Conservation (phyloP, 148 eudicot genomes). For the Heliosperma pusillum region DNA sequence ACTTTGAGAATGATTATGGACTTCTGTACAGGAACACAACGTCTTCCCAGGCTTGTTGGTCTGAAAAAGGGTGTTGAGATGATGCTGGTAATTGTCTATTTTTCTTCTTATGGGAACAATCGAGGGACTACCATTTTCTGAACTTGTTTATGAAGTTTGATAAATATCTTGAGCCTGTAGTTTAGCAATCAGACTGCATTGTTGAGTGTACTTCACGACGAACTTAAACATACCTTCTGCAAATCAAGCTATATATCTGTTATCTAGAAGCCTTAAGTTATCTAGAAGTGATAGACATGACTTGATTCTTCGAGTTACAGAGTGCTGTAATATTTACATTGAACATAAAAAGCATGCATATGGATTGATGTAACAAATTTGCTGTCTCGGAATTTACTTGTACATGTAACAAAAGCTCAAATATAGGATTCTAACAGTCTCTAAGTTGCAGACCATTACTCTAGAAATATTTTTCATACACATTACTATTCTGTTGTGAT, state of each 20-base stretch:
- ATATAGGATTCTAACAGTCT: neutral
- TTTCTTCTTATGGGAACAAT: neutral
- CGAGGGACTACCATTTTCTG: neutral
- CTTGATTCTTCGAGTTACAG: neutral
- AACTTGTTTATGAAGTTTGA: neutral
- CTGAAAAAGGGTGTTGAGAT: slow-evolving; percentile 69
- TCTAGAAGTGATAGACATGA: neutral
- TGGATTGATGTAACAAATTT: neutral
- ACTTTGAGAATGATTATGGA: neutral
- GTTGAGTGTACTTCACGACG: neutral
- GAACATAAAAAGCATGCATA: neutral
- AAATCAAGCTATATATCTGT: neutral
- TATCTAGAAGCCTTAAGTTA: neutral
- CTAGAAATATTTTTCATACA: neutral
- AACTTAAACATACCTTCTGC: neutral
- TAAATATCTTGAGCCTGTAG: neutral
- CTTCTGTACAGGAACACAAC: slow-evolving; percentile 69
- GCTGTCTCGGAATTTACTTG: neutral
- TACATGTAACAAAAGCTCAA: neutral
- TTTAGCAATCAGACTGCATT: neutral
- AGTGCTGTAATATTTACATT: neutral
- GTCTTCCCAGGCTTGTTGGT: slow-evolving; percentile 95
- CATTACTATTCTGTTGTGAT: neutral
- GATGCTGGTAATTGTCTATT: slow-evolving; percentile 59
- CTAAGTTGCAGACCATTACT: neutral